Evolutionary conservation across 768 basidiomycete species (phyloP).

Genomic region (Lactarius deliciosus): DNA sequence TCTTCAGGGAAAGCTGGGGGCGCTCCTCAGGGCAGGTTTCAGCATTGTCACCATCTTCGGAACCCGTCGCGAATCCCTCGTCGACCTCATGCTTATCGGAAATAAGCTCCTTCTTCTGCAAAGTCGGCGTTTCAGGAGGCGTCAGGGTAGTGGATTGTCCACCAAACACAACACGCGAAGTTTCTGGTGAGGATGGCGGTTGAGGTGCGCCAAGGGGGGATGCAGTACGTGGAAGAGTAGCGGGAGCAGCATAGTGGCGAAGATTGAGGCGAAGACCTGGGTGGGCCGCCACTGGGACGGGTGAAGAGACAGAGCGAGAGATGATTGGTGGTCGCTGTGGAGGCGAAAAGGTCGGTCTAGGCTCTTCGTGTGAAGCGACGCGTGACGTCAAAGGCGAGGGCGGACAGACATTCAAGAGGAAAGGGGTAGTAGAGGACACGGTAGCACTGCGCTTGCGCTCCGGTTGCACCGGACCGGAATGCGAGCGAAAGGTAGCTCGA

Average conservation of each 20-base stretch:
- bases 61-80: constrained; percentile 29
- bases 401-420: constrained; percentile 18
- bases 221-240: neutral
- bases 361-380: constrained; percentile 14
- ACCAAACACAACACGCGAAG: constrained; percentile 9
- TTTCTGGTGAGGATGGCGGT: neutral
- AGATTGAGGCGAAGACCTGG: constrained; percentile 26
- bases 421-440: constrained; percentile 15
- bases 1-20: constrained; percentile 24
- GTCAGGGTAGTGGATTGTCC: constrained; percentile 12
- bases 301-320: constrained; percentile 22
- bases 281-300: constrained; percentile 6
- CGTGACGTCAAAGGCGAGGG: constrained; percentile 14
- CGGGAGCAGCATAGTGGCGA: constrained; percentile 30
- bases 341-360: constrained; percentile 15
- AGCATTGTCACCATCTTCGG: constrained; percentile 23
- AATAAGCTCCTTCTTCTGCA: neutral
- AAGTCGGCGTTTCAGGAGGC: constrained; percentile 11
- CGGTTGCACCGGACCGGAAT: constrained; percentile 23
- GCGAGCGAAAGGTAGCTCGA: constrained; percentile 57
- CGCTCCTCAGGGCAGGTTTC: constrained; percentile 12
- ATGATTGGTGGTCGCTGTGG: constrained; percentile 15
- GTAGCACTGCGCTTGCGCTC: constrained; percentile 18
- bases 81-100: constrained; percentile 23
- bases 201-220: neutral